Conservation (phyloP, 371 early-diverging fungal genomes). For the Mortierella sp. region DNA sequence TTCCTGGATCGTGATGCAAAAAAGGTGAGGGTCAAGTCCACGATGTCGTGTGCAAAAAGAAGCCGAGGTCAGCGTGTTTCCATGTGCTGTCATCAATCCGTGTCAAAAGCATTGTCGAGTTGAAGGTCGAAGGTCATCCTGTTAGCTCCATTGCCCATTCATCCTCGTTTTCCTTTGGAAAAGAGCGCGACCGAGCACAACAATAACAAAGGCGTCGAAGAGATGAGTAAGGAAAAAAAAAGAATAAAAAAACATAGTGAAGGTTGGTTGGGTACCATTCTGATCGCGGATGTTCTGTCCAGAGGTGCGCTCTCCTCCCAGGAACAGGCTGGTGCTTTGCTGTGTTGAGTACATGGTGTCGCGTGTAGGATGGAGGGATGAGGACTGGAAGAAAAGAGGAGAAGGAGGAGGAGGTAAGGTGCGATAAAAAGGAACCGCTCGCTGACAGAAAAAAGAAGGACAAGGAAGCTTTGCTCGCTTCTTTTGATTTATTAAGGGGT, state of each 20-base stretch:
- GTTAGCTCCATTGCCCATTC: neutral
- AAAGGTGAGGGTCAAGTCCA: neutral
- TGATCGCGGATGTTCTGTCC: slow-evolving; percentile 96
- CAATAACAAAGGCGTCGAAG: neutral
- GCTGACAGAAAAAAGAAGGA: neutral
- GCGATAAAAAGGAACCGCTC: neutral
- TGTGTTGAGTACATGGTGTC: slow-evolving; percentile 53
- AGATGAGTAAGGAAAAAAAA: neutral
- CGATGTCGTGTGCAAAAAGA: neutral
- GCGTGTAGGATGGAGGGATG: neutral
- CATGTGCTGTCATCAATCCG: neutral
- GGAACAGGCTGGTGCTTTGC: slow-evolving; percentile 66
- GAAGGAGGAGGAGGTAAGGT: slow-evolving; percentile 3
- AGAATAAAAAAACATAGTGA: too few relatives aligned
- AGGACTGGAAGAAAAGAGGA: slow-evolving; percentile 10
- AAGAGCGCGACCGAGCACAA: neutral
- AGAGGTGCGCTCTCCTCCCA: slow-evolving; percentile 93
- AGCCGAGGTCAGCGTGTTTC: neutral
- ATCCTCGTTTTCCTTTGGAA: too few relatives aligned
- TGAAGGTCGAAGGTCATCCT: neutral
- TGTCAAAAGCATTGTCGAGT: neutral
- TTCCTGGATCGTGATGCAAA: neutral
- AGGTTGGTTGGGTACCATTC: slow-evolving; percentile 94
- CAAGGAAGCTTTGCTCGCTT: slow-evolving; percentile 9
- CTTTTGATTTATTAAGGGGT: slow-evolving; percentile 6